A percentile compares a stretch with the other conserved stretches of the same genome.
Conservation (phyloP, 106 monocot species). For the Narthecium ossifragum region DNA sequence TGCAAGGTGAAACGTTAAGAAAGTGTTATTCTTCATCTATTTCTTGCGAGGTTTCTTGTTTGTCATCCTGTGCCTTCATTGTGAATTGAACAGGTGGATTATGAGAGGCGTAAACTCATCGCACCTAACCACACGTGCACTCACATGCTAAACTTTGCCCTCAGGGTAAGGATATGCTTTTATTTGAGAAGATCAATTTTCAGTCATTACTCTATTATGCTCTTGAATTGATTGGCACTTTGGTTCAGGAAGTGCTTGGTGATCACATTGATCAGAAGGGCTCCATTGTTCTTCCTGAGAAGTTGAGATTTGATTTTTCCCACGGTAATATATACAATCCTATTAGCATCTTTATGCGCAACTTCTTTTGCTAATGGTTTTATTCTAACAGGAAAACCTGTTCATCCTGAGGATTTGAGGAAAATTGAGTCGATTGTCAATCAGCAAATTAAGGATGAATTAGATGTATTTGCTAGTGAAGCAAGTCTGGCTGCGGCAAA, state of each 20-base stretch:
- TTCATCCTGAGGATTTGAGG: conserved; percentile 70
- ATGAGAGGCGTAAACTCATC: conserved; percentile 70
- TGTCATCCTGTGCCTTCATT: no score
- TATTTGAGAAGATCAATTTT: not conserved
- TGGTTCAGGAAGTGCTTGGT: conserved; percentile 87
- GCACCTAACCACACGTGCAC: conserved; percentile 99
- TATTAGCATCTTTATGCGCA: not conserved
- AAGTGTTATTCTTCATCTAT: not conserved
- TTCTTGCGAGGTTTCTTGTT: not conserved
- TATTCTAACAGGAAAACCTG: conserved; percentile 71
- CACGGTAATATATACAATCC: conserved; percentile 50
- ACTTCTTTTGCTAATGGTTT: not conserved
- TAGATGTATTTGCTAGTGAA: conserved; percentile 83
- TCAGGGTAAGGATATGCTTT: conserved; percentile 48
- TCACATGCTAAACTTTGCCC: conserved; percentile 97
- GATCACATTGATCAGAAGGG: conserved; percentile 99
- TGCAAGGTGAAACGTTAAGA: conserved; percentile 85
- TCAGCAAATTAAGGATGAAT: conserved; percentile 75
- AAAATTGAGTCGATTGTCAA: conserved; percentile 96
- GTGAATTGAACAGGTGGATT: conserved; percentile 69
- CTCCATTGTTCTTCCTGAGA: conserved; percentile 98
- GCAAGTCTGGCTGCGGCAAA: conserved; percentile 59
- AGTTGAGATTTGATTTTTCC: conserved; percentile 92
- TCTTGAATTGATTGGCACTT: not conserved
- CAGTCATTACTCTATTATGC: not conserved